Base-by-base conservation (phyloP, 305 asterid genomes). In the Fraxinus latifolia region DNA sequence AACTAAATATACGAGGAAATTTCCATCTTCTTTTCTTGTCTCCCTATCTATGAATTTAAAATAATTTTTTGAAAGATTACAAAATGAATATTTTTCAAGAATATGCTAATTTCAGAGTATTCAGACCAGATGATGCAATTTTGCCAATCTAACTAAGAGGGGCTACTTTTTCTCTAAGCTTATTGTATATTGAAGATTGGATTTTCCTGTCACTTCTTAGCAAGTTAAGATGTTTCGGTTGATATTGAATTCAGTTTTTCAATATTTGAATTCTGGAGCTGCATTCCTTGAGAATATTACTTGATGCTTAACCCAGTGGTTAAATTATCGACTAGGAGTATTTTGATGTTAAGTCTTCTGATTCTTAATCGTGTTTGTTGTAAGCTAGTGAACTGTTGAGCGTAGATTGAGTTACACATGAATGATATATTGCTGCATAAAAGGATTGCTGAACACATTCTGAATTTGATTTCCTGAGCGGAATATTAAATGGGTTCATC, bases 31-130 rank as follows among this genome's bases (percentile, higher is more conserved):
- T 44, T 44, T n/a, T 76, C 44, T 36, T 42, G 8, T 33, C 9
- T 29, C 60, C 67, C 19, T 47, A 17, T 82, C 67, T 44, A 4
- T 12, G 37, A 68, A 25, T 27, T 67, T 67, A 3, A 11, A 67
- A 67, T 29, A 29, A 67, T 9, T 67, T 67, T 67, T 25, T 67
- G 19, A 27, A 25, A 29, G 37, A 67, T 25, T 67, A 27, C 11
- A 67, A 7, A 27, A 27, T 67, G 17, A 8, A 9, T 65, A 25
- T 11, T 9, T 23, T 81, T 77, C 36, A 21, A 5, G 76, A 71
- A 60, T 53, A 47, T 84, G 50, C 31, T 68, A 5, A 33, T 23
- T 9, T 21, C 27, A 77, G n/a, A 77, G 84, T 68, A 74, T 79
- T 27, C 76, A 72, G 60, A 62, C 42, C 19, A 58, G 72, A 71